Conservation (phyloP, 176 grass and related monocot genomes). For the Luzula sylvatica region DNA sequence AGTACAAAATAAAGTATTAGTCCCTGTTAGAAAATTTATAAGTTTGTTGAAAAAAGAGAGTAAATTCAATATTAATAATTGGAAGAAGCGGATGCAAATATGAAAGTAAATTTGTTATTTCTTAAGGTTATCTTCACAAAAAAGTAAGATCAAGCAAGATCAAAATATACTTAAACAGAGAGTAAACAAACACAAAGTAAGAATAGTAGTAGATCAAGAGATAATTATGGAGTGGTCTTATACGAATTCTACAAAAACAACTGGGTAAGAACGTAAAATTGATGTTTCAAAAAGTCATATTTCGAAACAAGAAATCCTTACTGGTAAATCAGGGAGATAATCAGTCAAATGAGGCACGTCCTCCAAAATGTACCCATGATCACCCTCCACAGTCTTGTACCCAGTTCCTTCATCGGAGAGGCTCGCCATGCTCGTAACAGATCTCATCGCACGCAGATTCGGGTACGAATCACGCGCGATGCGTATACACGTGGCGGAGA, state of each 20-base stretch:
- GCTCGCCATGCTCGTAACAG: slow-evolving; percentile 17
- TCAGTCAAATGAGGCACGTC: slow-evolving; percentile 85
- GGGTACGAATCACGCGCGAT: slow-evolving; percentile 86
- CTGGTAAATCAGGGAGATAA: slow-evolving; percentile 56
- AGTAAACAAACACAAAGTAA: too few relatives aligned
- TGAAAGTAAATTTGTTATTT: background rate
- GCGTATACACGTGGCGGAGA: slow-evolving; percentile 70
- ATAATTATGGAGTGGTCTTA: too few relatives aligned
- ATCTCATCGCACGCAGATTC: slow-evolving; percentile 55
- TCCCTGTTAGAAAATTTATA: slow-evolving; percentile 24
- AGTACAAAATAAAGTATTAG: slow-evolving; percentile 15
- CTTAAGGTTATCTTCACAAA: slow-evolving; percentile 2
- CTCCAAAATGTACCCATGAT: slow-evolving; percentile 82
- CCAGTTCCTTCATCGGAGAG: slow-evolving; percentile 27
- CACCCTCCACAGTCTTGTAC: slow-evolving; percentile 50
- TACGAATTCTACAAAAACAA: too few relatives aligned
- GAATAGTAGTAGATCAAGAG: too few relatives aligned
- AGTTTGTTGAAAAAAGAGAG: slow-evolving; percentile 12
- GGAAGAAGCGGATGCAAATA: background rate
- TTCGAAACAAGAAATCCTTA: slow-evolving; percentile 23
- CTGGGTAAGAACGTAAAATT: too few relatives aligned
- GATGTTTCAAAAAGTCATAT: too few relatives aligned
- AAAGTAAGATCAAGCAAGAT: background rate
- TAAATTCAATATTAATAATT: slow-evolving; percentile 9
- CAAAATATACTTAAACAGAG: slow-evolving; percentile 11